phyloP scores from a whole-genome alignment of 768 basidiomycete genomes.

The Boletales sp. region DNA sequence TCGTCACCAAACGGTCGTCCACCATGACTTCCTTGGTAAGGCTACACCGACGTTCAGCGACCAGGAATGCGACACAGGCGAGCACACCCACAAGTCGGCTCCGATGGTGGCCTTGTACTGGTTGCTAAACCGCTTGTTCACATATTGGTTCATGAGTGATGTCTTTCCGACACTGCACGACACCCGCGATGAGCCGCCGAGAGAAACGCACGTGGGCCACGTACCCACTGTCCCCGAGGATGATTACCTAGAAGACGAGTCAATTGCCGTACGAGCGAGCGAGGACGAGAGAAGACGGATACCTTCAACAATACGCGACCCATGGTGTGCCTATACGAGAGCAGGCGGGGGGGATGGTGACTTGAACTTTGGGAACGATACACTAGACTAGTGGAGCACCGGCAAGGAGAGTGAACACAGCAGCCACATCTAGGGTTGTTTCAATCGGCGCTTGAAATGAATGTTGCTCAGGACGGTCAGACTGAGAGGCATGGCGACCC shows the following conservation, averaged over 20 bases:
- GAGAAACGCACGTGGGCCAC: slow-evolving; percentile 22
- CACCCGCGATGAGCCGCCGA: slow-evolving; percentile 8
- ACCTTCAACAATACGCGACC: slow-evolving; percentile 89
- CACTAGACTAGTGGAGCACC: no score
- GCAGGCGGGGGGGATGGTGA: no score
- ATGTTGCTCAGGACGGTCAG: neutral
- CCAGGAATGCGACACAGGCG: slow-evolving; percentile 5
- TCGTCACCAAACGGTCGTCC: slow-evolving; percentile 95
- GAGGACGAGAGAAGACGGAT: slow-evolving; percentile 8
- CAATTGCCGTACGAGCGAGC: slow-evolving; percentile 3
- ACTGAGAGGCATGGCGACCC: slow-evolving; percentile 31
- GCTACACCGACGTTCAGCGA: slow-evolving; percentile 37
- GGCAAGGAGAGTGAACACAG: slow-evolving; percentile 5
- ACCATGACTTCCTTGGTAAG: slow-evolving; percentile 99
- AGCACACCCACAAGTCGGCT: slow-evolving; percentile 80
- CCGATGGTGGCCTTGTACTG: slow-evolving; percentile 99
- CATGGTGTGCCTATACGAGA: slow-evolving; percentile 40
- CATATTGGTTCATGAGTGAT: slow-evolving; percentile 99
- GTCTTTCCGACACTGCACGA: slow-evolving; percentile 90
- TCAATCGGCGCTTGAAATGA: slow-evolving; percentile 24
- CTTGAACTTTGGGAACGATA: no score
- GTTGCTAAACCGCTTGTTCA: slow-evolving; percentile 99
- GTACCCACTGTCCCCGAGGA: slow-evolving; percentile 95
- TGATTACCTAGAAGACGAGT: slow-evolving; percentile 73
- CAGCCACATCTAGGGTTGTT: slow-evolving; percentile 15